Percentiles rank a stretch among this genome's conserved stretches.
Conservation (phyloP, 2,329 filamentous ascomycete species). For the Cryphonectria nitschkei region DNA sequence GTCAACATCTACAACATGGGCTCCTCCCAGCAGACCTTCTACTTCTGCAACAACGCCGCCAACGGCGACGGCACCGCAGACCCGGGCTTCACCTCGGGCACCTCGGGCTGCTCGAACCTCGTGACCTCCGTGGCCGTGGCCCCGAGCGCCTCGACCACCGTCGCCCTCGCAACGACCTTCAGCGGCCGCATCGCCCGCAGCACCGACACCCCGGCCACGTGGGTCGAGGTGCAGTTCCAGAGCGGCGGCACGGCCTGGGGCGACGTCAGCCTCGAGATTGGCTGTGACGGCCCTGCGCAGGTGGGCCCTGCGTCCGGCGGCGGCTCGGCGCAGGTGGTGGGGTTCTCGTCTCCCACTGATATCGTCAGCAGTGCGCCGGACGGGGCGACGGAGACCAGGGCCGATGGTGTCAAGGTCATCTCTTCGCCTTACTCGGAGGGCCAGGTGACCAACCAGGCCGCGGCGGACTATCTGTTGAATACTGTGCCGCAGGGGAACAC, state of each 20-base stretch:
- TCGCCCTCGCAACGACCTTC: conserved; percentile 16
- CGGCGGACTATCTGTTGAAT: conserved; percentile 18
- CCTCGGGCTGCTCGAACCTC: conserved; percentile 20
- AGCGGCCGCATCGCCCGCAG: conserved; percentile 24
- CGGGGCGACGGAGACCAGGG: conserved; percentile 16
- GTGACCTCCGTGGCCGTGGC: conserved; percentile 16
- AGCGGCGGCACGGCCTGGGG: conserved; percentile 23
- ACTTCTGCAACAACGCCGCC: conserved; percentile 26
- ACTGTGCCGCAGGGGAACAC: conserved; percentile 6
- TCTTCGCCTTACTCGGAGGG: conserved; percentile 19
- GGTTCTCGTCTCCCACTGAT: conserved; percentile 3
- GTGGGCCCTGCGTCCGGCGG: conserved; percentile 20
- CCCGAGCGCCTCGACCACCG: conserved; percentile 12
- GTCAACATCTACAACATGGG: conserved; percentile 24
- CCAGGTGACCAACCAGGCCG: conserved; percentile 14
- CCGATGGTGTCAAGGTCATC: conserved; percentile 21
- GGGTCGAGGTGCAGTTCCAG: conserved; percentile 28
- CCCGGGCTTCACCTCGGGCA: conserved; percentile 24
- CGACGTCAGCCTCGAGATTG: conserved; percentile 22
- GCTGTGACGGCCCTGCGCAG: conserved; percentile 23
- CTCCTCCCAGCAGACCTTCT: conserved; percentile 22
- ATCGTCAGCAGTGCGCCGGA: conserved; percentile 11
- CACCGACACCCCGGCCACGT: conserved; percentile 22
- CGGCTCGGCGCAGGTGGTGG: conserved; percentile 1
- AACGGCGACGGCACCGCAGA: conserved; percentile 25